Base-by-base conservation (phyloP, 2,329 filamentous ascomycete genomes). In the Aureobasidium subglaciale region DNA sequence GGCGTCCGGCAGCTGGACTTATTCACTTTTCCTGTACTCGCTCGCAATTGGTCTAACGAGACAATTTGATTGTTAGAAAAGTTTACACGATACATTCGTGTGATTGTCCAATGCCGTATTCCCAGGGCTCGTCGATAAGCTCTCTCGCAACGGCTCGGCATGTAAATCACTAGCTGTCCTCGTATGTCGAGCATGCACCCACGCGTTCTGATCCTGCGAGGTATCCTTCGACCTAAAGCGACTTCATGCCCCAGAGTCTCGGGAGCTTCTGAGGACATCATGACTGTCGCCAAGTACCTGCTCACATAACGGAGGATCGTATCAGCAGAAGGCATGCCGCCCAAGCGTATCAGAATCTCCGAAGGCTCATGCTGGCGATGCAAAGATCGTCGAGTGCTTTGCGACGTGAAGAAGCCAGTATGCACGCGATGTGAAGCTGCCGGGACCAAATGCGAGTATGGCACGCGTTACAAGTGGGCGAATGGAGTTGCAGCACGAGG, bases 291-390 rank as follows among this genome's bases (percentile, higher is more conserved):
- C 29, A 46, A 46, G 43, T 11, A 24, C 5, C 11, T 22, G 10
- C 5, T 22, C 5, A 2, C 13, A 20, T 32, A 20, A 16, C 18
- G 11, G 32, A 35, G 10, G 7, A 11, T 16, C 30, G 16, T 22
- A 22, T 0, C 42, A 16, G 4, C 22, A 4, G 11, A 7, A 16
- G 20, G 4, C 8, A 49, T 49, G 45, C 45, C 45, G 24, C 32
- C 45, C 1, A 49, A 49, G 27, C 13, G 45, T 16, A 49, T 49
- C 32, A 35, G 45, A 49, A 22, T 35, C 7, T 49, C 32, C 15
- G 45, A 49, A 37, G 30, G 45, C 16, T 49, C 45, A 22, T 49
- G 45, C 45, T 37, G 45, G 45, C 30, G 45, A 27, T 49, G 45
- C 15, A 49, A 49, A 15, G 45, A 49, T 15, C 30, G 45, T 25